phyloP scores from a whole-genome alignment of 2,329 filamentous ascomycete species.

The Berkeleyomyces basicola region DNA sequence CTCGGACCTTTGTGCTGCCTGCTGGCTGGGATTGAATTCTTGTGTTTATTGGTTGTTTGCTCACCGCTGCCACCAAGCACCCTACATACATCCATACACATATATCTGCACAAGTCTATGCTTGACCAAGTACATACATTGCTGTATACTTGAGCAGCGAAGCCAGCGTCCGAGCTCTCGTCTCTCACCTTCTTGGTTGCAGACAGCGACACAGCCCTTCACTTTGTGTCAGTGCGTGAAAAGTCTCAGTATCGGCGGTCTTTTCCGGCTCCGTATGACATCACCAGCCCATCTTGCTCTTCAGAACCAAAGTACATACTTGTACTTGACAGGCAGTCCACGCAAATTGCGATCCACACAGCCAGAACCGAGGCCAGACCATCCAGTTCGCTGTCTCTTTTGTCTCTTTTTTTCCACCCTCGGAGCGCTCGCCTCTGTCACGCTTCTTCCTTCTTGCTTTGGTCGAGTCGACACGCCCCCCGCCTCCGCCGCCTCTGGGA shows the following conservation, averaged over 20 bases:
- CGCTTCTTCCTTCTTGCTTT: not conserved
- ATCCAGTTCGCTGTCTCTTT: not conserved
- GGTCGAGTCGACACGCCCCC: not conserved
- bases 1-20: not conserved
- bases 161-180: not conserved
- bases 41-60: not conserved
- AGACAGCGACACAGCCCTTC: not conserved
- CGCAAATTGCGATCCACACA: not conserved
- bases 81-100: not conserved
- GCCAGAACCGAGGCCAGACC: not conserved
- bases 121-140: too few relatives aligned
- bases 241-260: not conserved
- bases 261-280: not conserved
- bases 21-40: not conserved
- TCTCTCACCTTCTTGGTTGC: not conserved
- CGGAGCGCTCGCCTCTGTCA: not conserved
- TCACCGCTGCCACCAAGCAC: not conserved
- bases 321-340: not conserved
- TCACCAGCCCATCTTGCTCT: not conserved
- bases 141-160: too few relatives aligned
- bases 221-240: not conserved
- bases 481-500: not conserved
- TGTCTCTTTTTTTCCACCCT: not conserved
- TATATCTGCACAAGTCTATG: too few relatives aligned
- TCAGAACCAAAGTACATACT: not conserved